Evolutionary conservation across 176 grass and related monocot genomes (phyloP).

Genomic region (Aegilops sharonensis): DNA sequence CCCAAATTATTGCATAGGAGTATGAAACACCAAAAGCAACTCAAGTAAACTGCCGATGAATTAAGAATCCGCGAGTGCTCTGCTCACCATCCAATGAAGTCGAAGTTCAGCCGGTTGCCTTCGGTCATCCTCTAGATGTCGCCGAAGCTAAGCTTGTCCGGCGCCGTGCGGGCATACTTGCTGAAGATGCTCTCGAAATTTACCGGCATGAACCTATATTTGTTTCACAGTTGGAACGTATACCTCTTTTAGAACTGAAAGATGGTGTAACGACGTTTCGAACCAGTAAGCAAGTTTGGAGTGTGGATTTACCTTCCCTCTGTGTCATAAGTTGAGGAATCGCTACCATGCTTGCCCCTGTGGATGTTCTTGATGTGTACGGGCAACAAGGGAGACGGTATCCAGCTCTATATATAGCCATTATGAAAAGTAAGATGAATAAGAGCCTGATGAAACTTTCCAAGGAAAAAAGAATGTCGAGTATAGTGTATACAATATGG

Average conservation of each 20-base stretch:
- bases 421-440: background rate
- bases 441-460: background rate
- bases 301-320: constrained; percentile 66
- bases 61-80: background rate
- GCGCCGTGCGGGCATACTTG: constrained; percentile 60
- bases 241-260: background rate
- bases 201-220: constrained; percentile 63
- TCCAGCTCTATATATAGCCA: constrained; percentile 59
- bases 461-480: no score
- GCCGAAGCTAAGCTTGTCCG: constrained; percentile 44
- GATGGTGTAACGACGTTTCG: background rate
- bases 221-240: background rate
- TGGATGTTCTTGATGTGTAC: constrained; percentile 80
- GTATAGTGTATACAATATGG: no score
- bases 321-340: constrained; percentile 62
- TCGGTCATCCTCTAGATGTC: constrained; percentile 70
- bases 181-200: constrained; percentile 91
- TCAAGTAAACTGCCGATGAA: background rate
- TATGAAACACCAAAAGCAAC: no score
- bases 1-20: no score
- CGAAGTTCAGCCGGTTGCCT: constrained; percentile 34
- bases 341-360: constrained; percentile 72
- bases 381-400: constrained; percentile 75
- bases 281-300: background rate
- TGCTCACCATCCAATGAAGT: constrained; percentile 53